Evolutionary conservation across 2,329 filamentous ascomycete genomes (phyloP).

Genomic region (Cryphonectria radicalis): DNA sequence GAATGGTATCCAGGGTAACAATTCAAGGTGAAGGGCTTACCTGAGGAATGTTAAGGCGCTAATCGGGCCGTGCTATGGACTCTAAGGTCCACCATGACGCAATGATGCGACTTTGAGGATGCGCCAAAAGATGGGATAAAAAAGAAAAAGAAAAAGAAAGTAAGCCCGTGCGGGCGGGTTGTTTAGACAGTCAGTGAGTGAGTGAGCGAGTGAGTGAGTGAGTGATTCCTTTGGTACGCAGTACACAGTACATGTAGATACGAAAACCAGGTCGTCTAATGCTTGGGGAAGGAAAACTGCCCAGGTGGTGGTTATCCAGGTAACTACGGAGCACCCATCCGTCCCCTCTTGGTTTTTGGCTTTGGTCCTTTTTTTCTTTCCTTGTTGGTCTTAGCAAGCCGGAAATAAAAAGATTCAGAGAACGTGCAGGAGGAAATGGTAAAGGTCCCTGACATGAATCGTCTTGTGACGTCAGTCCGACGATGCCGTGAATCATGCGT

Average conservation of each 20-base stretch:
- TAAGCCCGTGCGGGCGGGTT: not conserved
- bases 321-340: not conserved
- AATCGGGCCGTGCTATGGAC: constrained; percentile 9
- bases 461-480: constrained; percentile 4
- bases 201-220: too few relatives aligned
- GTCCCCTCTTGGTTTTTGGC: not conserved
- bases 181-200: not conserved
- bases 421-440: not conserved
- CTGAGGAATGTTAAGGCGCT: constrained; percentile 4
- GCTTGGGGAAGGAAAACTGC: too few relatives aligned
- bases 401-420: not conserved
- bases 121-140: not conserved
- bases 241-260: too few relatives aligned
- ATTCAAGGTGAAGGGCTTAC: not conserved
- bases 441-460: not conserved
- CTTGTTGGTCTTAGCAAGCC: not conserved
- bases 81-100: constrained; percentile 18
- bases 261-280: not conserved
- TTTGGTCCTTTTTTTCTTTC: not conserved
- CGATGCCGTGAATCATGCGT: not conserved
- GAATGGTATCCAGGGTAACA: constrained; percentile 8
- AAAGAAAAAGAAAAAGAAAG: not conserved
- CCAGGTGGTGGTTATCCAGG: too few relatives aligned
- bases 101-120: constrained; percentile 12
- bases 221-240: not conserved